Evolutionary conservation across 2,329 filamentous ascomycete genomes (phyloP), one percentile per base, ranked within the genome.

Genomic region (Talaromyces islandicus): DNA sequence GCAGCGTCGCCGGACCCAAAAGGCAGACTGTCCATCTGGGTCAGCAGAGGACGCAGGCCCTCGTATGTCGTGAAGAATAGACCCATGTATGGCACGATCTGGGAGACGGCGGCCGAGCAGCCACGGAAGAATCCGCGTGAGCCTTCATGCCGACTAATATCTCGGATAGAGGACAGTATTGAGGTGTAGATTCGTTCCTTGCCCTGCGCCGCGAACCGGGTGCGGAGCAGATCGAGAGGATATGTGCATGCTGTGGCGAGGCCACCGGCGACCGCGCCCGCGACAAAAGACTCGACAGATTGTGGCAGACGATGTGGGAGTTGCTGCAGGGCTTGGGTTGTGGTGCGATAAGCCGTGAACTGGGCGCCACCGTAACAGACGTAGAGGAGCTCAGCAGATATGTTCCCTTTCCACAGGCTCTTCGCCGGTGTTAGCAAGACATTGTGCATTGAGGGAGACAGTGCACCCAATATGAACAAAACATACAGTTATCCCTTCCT

Each of bases 81-180:
- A 14, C 94, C 94, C 94, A 99, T 99, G 73, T 93, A 96, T 2
- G 94, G 94, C 10, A 96, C 85, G 54, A 97, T 94, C 78, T 97
- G 92, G 27, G 82, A 88, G 24, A 97, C 79, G 0, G 88, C 91
- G 1, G 93, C 92, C 1, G 84, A 84, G 35, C 96, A 79, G 3
- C 94, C 94, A 54, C 91, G 89, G 75, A 96, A 99, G 78, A 96
- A 97, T 0, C 94, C 94, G 4, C 74, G 74, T 0, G 78, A 67
- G 0, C 94, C 94, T 77, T 99, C 94, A 62, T 89, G 82, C 4
- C 80, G 80, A 17, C 81, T 78, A 66, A 99, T 99, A 24, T 91
- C 86, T 51, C 78, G 75, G 7, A 97, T 71, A 1, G 91, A 91
- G 17, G 81, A 77, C 21, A 82, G 67, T 17, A 99, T 80, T 4